Percentiles rank a stretch among this genome's conserved stretches.
Evolutionary conservation across 352 stramenopile species (phyloP).

Genomic region (Phytopythium cucurbitacearum): DNA sequence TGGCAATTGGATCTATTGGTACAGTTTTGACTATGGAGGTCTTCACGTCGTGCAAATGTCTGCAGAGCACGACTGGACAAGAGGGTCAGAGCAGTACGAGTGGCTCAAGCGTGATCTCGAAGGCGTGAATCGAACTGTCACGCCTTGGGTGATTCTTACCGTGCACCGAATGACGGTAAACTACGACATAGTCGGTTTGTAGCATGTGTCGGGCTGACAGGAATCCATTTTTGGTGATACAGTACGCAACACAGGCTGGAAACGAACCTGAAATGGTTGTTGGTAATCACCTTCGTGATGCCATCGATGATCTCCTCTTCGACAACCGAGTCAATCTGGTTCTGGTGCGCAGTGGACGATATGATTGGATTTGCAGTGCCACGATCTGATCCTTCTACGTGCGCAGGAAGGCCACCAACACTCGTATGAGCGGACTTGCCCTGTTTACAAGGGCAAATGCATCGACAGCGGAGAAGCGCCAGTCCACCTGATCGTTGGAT

Average conservation of each 20-base stretch:
- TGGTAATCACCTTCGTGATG: slow-evolving; percentile 68
- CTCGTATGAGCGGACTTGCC: slow-evolving; percentile 85
- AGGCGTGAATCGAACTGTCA: slow-evolving; percentile 70
- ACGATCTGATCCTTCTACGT: slow-evolving; percentile 1
- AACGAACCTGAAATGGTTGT: slow-evolving; percentile 65
- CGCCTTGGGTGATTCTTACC: slow-evolving; percentile 91
- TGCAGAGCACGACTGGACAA: slow-evolving; percentile 87
- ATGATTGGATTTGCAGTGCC: not conserved
- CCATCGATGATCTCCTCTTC: slow-evolving; percentile 87
- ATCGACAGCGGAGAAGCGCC: slow-evolving; percentile 42
- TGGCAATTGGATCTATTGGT: slow-evolving; percentile 77
- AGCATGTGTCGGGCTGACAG: not conserved
- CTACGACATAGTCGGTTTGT: no score
- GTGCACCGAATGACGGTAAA: slow-evolving; percentile 85
- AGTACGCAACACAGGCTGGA: slow-evolving; percentile 52
- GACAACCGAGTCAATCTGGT: slow-evolving; percentile 87
- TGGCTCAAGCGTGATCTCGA: slow-evolving; percentile 84
- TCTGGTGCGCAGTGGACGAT: slow-evolving; percentile 35
- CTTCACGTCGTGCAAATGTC: slow-evolving; percentile 90
- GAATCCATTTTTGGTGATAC: slow-evolving; percentile 1
- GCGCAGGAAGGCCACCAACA: slow-evolving; percentile 86
- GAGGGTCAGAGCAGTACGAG: slow-evolving; percentile 79
- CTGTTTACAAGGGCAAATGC: slow-evolving; percentile 64
- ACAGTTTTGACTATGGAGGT: slow-evolving; percentile 87
- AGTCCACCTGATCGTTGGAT: slow-evolving; percentile 75